Evolutionary conservation across 495 filamentous ascomycete genomes (phyloP), one percentile per base, ranked within the genome.

Genomic region (Echria macrotheca): DNA sequence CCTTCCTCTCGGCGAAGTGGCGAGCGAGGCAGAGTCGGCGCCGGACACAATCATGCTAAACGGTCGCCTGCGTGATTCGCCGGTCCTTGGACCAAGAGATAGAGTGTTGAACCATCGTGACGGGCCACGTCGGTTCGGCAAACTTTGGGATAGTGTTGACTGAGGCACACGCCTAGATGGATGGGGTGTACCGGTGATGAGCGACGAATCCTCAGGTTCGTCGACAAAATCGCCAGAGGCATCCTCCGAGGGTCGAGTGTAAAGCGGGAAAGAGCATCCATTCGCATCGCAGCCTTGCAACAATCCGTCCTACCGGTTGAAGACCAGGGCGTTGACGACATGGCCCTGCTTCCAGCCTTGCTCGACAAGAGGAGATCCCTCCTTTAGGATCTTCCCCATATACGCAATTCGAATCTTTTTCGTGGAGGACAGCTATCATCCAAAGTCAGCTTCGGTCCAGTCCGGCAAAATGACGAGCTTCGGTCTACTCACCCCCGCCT

Each of bases 301-400:
- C n/a, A n/a, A n/a, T n/a, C n/a, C n/a, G n/a, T 47, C 31, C 66
- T 74, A 74, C 50, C 67, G 62, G 61, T 69, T 57, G 55, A 85
- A 85, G 43, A 95, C 81, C 47, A 93, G 63, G 5, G 87, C 89
- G 61, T 91, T 95, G 44, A 96, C 66, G 18, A 91, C 73, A 64
- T 91, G 76, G 17, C 81, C 87, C 46, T 77, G 72, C 55, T 81
- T 76, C 87, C 87, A 96, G 21, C 85, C 86, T 56, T 90, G 87
- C 23, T 70, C 74, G 14, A 66, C 59, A 12, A 95, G 61, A 0
- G 84, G 68, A 19, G 74, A 57, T 25, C 73, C 71, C 54, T 93
- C 87, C 48, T 83, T 79, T 12, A 95, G 73, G 29, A 91, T 77
- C 58, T 79, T 84, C 42, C 90, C 90, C 61, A 93, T 76, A 60